A percentile compares a stretch with the other conserved stretches of the same genome.
Evolutionary conservation across 306 rosid genomes (phyloP).

Genomic region (Sicyos baderoa): DNA sequence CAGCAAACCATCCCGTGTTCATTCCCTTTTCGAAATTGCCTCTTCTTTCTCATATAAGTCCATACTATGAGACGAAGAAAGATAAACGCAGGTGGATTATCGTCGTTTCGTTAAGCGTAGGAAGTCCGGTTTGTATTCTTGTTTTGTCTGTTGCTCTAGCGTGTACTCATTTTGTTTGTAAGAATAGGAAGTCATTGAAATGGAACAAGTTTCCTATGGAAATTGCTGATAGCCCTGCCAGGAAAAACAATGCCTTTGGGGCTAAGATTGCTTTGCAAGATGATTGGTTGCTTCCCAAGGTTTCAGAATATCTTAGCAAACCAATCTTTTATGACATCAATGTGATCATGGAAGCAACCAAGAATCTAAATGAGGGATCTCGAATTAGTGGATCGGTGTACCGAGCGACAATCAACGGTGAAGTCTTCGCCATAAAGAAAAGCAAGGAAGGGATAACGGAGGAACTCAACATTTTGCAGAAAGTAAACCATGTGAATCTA

Average conservation of each 20-base stretch:
- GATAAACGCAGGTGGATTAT: constrained; percentile 18
- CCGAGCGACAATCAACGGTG: constrained; percentile 48
- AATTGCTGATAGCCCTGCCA: not conserved
- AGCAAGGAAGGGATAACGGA: constrained; percentile 46
- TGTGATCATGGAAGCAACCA: constrained; percentile 53
- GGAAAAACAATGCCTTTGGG: constrained; percentile 5
- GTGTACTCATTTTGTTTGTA: constrained; percentile 21
- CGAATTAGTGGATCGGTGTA: constrained; percentile 62
- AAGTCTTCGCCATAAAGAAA: constrained; percentile 47
- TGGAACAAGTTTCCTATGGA: constrained; percentile 18
- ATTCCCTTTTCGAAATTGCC: constrained; percentile 59
- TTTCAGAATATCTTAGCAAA: constrained; percentile 64
- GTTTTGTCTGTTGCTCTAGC: constrained; percentile 22
- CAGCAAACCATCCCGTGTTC: constrained; percentile 39
- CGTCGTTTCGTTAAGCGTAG: constrained; percentile 32
- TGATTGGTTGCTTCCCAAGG: constrained; percentile 51
- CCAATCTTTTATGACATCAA: constrained; percentile 46
- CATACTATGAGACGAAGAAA: constrained; percentile 16
- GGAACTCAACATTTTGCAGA: constrained; percentile 66
- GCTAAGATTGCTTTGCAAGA: constrained; percentile 5
- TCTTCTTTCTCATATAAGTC: constrained; percentile 28
- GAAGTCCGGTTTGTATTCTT: constrained; percentile 28
- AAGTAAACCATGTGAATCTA: constrained; percentile 70
- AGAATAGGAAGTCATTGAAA: constrained; percentile 29
- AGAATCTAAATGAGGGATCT: constrained; percentile 43